phyloP scores from a whole-genome alignment of 192 early-diverging fungal genomes.

The Linnemannia schmuckeri region DNA sequence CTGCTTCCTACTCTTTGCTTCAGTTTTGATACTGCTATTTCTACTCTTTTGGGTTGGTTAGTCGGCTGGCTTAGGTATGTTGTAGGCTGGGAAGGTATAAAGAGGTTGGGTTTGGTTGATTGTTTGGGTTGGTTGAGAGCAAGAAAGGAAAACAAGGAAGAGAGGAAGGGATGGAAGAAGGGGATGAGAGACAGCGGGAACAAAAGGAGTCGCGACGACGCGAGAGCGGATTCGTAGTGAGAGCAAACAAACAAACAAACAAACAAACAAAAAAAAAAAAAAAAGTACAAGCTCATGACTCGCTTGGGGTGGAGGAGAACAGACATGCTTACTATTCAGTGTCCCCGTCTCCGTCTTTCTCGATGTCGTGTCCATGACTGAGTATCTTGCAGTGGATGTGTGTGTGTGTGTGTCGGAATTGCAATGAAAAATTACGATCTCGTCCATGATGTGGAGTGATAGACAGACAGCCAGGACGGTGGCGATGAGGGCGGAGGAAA shows the following conservation, averaged over 20 bases:
- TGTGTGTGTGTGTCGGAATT: not conserved
- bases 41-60: not conserved
- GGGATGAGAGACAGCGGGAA: not conserved
- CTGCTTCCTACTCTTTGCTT: no score
- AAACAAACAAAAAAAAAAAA: slow-evolving; percentile 4
- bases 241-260: slow-evolving; percentile 1
- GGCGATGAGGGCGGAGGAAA: not conserved
- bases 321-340: not conserved
- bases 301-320: no score
- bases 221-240: not conserved
- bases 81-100: not conserved
- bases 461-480: not conserved
- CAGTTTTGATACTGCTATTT: not conserved
- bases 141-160: not conserved
- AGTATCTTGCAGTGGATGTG: not conserved
- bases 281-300: not conserved
- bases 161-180: not conserved
- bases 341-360: not conserved
- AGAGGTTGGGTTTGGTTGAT: not conserved
- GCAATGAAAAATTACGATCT: not conserved
- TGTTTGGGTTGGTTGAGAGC: not conserved
- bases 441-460: not conserved
- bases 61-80: not conserved
- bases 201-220: not conserved
- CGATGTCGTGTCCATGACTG: not conserved